These are phyloP conservation scores for Phaeosphaeriaceae sp. DNA, from an alignment of 2,329 filamentous ascomycete species.

Conservation along the genomic window DNA sequence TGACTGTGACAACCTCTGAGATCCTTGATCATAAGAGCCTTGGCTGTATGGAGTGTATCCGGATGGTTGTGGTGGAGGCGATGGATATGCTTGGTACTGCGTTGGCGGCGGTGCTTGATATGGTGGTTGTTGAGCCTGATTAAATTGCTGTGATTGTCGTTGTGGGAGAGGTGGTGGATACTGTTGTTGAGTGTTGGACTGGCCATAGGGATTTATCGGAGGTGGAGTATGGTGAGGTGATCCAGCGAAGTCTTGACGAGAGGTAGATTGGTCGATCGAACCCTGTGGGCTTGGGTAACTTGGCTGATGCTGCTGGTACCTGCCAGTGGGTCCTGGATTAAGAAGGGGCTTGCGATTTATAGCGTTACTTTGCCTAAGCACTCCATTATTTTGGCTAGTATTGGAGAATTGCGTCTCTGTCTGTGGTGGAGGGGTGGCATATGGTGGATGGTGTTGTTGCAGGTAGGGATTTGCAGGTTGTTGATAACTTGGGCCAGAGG, in stretches of 20 bases:
- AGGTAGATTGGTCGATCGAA: slow-evolving; percentile 4
- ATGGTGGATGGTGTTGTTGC: slow-evolving; percentile 1
- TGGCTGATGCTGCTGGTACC: slow-evolving; percentile 19
- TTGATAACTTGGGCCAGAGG: not conserved
- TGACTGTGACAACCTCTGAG: slow-evolving; percentile 8
- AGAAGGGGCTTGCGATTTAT: slow-evolving; percentile 6
- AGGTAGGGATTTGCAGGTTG: not conserved
- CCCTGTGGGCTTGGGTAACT: slow-evolving; percentile 1
- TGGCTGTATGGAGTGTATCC: not conserved
- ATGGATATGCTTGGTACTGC: slow-evolving; percentile 6
- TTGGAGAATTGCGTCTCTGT: slow-evolving; percentile 4
- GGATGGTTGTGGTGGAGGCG: slow-evolving; percentile 2
- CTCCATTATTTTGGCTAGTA: slow-evolving; percentile 7
- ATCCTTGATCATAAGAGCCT: slow-evolving; percentile 1
- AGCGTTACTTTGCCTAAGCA: slow-evolving; percentile 14
- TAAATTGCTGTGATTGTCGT: not conserved
- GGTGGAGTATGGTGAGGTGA: not conserved
- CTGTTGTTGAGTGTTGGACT: not conserved
- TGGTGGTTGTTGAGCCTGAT: slow-evolving; percentile 1
- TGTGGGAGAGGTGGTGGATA: slow-evolving; percentile 3
- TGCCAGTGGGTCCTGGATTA: slow-evolving; percentile 9
- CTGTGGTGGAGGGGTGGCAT: not conserved
- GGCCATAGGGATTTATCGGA: not conserved
- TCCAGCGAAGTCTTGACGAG: slow-evolving; percentile 9
- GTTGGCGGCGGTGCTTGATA: slow-evolving; percentile 1